Base-by-base conservation (phyloP, 108 stramenopile species). In the Fragilariopsis cylindrus region DNA sequence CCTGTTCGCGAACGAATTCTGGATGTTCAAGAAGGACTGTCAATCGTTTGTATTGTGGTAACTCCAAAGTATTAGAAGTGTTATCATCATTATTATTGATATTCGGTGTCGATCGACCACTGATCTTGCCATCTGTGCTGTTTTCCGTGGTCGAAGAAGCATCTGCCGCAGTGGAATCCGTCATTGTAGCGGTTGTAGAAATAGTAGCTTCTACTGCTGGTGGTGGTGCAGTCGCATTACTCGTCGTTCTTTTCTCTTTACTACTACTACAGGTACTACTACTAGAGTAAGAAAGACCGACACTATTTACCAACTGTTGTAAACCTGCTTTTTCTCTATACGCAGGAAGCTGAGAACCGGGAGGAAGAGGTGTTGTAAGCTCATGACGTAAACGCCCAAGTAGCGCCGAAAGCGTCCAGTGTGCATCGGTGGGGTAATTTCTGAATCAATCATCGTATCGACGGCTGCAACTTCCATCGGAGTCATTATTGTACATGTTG, bases 361-460 rank as follows among this genome's bases (percentile, higher is more conserved):
- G 88, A 30, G 91, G 89, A 6, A 81, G 69, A 7, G 94, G 94
- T 48, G 83, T 78, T 15, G 90, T 87, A 76, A 92, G 65, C 6
- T 87, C 88, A 16, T 88, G 87, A n/a, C 90, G 84, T 7, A 95
- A 65, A 74, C 94, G 57, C 50, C 94, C 94, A 30, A 95, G 47
- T 42, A 95, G 55, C 8, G 91, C 85, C 4, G 88, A 88, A 12
- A 92, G 82, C 12, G 91, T 89, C 73, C 82, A 95, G 70, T 83
- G 88, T 46, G 80, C 67, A 79, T 92, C 90, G 2, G 87, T 21
- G 94, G 88, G n/a, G 90, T 75, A 39, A 92, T 78, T 50, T 90
- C 89, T 3, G 83, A 80, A 0, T 67, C 73, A 21, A 95, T 54
- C 56, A 92, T 88, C n/a, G 64, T 50, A 46, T 89, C 76, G 16